Evolutionary conservation across 257 asterid species (phyloP), one percentile per base, ranked within the genome.

Genomic region (Scutellaria galericulata): DNA sequence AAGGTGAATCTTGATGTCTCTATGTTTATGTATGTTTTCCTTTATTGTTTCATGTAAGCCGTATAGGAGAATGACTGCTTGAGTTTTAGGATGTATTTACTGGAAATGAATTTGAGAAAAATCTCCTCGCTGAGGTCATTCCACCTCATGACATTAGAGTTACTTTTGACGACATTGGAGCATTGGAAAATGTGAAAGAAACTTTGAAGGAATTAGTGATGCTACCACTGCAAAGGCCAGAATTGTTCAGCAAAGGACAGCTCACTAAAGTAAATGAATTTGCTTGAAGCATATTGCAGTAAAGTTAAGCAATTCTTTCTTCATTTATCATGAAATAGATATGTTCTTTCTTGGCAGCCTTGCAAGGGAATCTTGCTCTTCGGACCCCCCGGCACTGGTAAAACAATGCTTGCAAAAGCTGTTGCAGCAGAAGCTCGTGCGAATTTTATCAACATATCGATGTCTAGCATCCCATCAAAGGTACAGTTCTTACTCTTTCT

Each of bases 361-460:
- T 79, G 85, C 58, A 82, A 84, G 77, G 89, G 89, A 52, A 84
- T 84, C 68, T 76, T 84, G 85, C 86, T 84, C 27, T 84, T 84
- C 46, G 86, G 89, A 7, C 87, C 89, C n/a, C 89, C 87, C 41
- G 89, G 87, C 9, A 82, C 89, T 1, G 89, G 89, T 50, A 85
- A 82, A 73, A 82, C 87, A 7, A 85, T 85, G 87, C 85, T 85
- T 45, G 89, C 87, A 45, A 85, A 85, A 74, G 87, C 89, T 70
- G 87, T 85, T 71, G 89, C 89, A 0, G 82, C 85, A 5, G 87
- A 82, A 76, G 87, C 87, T 31, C 83, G 81, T 12, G 84, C 83
- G 31, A 85, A 85, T 79, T 85, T 85, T 64, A 80, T 85, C 68
- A 85, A 85, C 70, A 79, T 85, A 76, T 85, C 90, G 0, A 79